These are phyloP conservation scores for Breynia disticha DNA, from an alignment of 441 rosid genomes.

Conservation along the genomic window DNA sequence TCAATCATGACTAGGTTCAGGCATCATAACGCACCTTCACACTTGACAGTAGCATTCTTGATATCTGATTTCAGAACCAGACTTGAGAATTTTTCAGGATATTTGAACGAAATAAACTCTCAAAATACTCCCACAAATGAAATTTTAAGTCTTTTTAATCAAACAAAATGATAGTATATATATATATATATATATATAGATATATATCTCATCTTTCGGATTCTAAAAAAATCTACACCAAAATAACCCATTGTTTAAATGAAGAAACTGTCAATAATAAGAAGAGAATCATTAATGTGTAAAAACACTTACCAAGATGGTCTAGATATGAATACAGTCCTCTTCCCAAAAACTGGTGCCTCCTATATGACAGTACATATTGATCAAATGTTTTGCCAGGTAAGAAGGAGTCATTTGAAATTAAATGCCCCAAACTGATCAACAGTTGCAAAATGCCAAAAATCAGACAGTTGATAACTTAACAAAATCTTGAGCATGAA, in stretches of 20 bases:
- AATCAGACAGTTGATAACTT: neutral
- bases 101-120: neutral
- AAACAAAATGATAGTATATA: neutral
- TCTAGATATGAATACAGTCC: conserved; percentile 45
- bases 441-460: too few species aligned
- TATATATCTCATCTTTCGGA: too few species aligned
- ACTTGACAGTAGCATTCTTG: neutral
- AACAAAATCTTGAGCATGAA: neutral
- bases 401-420: neutral
- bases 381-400: conserved; percentile 11
- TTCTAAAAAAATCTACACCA: neutral
- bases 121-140: neutral
- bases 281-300: neutral
- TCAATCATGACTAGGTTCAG: neutral
- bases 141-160: neutral
- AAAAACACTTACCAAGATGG: conserved; percentile 55
- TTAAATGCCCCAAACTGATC: neutral
- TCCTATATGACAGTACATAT: conserved; percentile 45
- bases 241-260: too few species aligned
- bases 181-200: neutral
- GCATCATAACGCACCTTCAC: neutral
- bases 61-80: neutral
- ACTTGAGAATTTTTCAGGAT: neutral
- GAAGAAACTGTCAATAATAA: too few species aligned
- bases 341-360: conserved; percentile 92